Evolutionary conservation across 2,329 filamentous ascomycete species (phyloP).

Genomic region (Calonectria ilicicola): DNA sequence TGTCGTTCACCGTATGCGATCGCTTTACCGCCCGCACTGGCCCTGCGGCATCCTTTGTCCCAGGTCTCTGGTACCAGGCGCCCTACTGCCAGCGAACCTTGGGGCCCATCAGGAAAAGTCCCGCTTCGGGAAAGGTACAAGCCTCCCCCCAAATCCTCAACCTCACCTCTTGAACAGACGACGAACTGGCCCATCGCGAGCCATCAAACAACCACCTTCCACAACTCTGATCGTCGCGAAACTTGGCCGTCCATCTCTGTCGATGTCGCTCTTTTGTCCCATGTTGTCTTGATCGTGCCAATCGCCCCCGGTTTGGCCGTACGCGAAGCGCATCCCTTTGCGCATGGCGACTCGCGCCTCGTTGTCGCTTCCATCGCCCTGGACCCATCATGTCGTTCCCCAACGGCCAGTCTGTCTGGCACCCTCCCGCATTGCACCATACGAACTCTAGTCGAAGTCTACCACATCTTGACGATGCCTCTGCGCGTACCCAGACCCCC

Average conservation of each 20-base stretch:
- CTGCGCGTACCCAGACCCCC: slow-evolving; percentile 63
- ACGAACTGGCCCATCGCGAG: slow-evolving; percentile 61
- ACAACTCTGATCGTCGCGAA: slow-evolving; percentile 54
- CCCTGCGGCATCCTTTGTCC: slow-evolving; percentile 27
- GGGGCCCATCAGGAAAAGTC: slow-evolving; percentile 47
- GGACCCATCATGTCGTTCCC: slow-evolving; percentile 73
- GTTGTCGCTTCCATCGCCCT: slow-evolving; percentile 61
- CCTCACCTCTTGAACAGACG: slow-evolving; percentile 67
- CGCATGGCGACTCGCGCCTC: slow-evolving; percentile 68
- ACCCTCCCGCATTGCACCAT: slow-evolving; percentile 65
- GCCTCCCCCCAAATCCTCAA: slow-evolving; percentile 61
- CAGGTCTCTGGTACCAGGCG: slow-evolving; percentile 36
- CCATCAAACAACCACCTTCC: slow-evolving; percentile 63
- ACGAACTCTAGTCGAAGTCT: slow-evolving; percentile 62
- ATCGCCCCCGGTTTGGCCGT: slow-evolving; percentile 60
- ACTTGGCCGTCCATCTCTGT: slow-evolving; percentile 61
- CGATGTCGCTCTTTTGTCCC: slow-evolving; percentile 62
- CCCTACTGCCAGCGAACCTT: slow-evolving; percentile 35
- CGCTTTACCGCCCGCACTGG: slow-evolving; percentile 1
- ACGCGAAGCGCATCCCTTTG: slow-evolving; percentile 63
- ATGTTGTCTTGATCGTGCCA: slow-evolving; percentile 62
- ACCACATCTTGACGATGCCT: slow-evolving; percentile 72
- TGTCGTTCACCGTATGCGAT: slow-evolving; percentile 1
- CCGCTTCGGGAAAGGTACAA: slow-evolving; percentile 55
- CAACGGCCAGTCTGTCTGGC: slow-evolving; percentile 76